Conservation (phyloP, 371 early-diverging fungal genomes). For the Blakeslea trispora region DNA sequence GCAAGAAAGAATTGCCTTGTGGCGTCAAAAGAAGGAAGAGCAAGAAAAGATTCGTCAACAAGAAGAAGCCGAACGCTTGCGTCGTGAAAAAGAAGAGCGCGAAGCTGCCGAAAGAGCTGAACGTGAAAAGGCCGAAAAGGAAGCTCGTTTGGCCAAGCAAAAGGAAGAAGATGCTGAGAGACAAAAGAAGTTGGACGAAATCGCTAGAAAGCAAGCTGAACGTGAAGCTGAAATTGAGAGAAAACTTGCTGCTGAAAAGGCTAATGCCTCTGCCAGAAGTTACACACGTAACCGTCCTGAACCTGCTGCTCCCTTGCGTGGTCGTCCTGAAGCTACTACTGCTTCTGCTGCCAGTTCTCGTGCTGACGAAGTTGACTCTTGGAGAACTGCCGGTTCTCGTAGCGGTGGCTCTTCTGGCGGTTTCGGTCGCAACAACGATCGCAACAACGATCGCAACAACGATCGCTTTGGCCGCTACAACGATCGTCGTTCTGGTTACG, state of each 20-base stretch:
- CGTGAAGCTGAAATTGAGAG: slow-evolving; percentile 46
- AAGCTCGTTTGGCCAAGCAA: slow-evolving; percentile 32
- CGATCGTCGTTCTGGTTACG: neutral
- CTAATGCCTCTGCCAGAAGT: slow-evolving; percentile 8
- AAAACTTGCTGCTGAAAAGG: slow-evolving; percentile 19
- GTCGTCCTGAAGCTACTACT: slow-evolving; percentile 6
- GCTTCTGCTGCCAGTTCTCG: slow-evolving; percentile 3
- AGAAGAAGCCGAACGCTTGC: slow-evolving; percentile 47
- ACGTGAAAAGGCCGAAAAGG: slow-evolving; percentile 32
- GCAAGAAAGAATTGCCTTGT: slow-evolving; percentile 61
- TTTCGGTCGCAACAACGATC: neutral
- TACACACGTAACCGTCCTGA: too few relatives aligned
- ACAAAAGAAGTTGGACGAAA: slow-evolving; percentile 38
- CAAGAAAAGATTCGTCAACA: slow-evolving; percentile 35
- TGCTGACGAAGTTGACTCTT: slow-evolving; percentile 8
- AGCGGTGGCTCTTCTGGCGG: neutral
- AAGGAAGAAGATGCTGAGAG: slow-evolving; percentile 33
- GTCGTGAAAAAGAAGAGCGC: slow-evolving; percentile 28
- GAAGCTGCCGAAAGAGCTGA: slow-evolving; percentile 35
- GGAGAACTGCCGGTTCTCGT: neutral
- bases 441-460: neutral
- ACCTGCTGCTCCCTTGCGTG: too few relatives aligned
- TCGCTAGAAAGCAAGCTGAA: slow-evolving; percentile 43
- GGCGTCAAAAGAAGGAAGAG: slow-evolving; percentile 55
- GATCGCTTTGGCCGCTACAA: neutral